Base-by-base conservation (phyloP, 2,329 filamentous ascomycete genomes). In the Xylariomycetidae sp. region DNA sequence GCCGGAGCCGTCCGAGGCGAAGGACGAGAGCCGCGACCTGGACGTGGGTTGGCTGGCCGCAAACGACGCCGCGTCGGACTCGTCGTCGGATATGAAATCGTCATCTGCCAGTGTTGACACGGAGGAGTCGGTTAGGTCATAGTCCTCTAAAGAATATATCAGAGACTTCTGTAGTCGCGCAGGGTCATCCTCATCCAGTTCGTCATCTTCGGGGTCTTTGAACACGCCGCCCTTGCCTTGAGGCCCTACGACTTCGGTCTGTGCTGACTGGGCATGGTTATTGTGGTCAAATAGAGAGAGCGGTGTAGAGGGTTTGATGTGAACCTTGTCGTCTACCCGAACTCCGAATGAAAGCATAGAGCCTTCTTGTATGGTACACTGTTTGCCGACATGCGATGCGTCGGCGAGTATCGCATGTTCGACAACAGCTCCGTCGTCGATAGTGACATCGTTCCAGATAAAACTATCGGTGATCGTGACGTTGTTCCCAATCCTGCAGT, bases 401-500 rank as follows among this genome's bases (percentile, higher is more conserved):
- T 81, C 79, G 4, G 85, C 92, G 34, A 98, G 65, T 25, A 98
- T 77, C 2, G 87, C 81, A 44, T 78, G 74, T 7, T 73, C 70
- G 29, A 98, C 66, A 16, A 72, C 72, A 12, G 82, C 71, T 14
- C 79, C 80, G 52, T 95, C 86, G 1, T 79, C 83, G 46, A 98
- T 76, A 5, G 73, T 74, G 0, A 78, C 79, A 48, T 88, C 76
- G 48, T 95, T 86, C 89, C 90, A 96, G 43, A 98, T 76, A 49
- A 87, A 90, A 15, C 85, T 82, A 46, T 86, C 74, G 29, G 84
- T 73, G 40, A 98, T 77, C 23, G 68, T 74, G 18, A 92, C 89
- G 44, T 92, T 85, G 46, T 76, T 81, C 6, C 92, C 92, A 46
- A 98, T 92, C 44, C 78, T 79, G 61, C 90, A 96, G 45, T 84